Evolutionary conservation across 179 eudicot species (phyloP), one percentile per base, ranked within the genome.

Genomic region (Spinacia oleracea): DNA sequence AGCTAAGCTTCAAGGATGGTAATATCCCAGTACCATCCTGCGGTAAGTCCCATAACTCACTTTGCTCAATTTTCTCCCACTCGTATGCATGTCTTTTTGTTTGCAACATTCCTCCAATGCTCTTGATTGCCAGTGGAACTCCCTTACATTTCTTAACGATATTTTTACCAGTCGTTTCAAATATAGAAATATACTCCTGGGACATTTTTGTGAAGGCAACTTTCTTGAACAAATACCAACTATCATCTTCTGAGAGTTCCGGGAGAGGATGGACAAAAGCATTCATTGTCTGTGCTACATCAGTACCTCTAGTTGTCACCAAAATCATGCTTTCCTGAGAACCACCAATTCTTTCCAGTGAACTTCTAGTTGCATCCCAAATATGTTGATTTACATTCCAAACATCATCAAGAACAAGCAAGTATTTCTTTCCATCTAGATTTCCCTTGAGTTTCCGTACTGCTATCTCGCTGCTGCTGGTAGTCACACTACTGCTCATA

Each of bases 401-500:
- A 0, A 85, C 84, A 80, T 85, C 82, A 75, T 85, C 85, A 6
- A 82, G 80, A n/a, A 85, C 85, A 29, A 85, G 78, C 43, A 85
- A 38, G 66, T 68, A 80, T 62, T 27, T 80, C 31, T 48, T 70
- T 29, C 77, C 77, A n/a, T 9, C 32, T 16, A 84, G 45, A 5
- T 15, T 1, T 18, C 48, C 43, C 42, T 45, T 16, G 25, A 81
- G 76, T 60, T 58, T 53, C 5, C 53, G 74, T 53, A 16, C 16
- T 12, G 45, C 43, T 15, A 45, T 50, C 8, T 74, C 72, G 6
- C 1, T 46, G 11, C 20, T 76, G 20, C n/a, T n/a, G n/a, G 46
- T 8, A 45, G 67, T 18, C 9, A 46, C 48, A 16, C 14, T 21
- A 15, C 31, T 55, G 18, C 68, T 4, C 2, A 74, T 72, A 12